Evolutionary conservation across 2,329 filamentous ascomycete genomes (phyloP), one percentile per base, ranked within the genome.

Genomic region (Exophiala bonariae): DNA sequence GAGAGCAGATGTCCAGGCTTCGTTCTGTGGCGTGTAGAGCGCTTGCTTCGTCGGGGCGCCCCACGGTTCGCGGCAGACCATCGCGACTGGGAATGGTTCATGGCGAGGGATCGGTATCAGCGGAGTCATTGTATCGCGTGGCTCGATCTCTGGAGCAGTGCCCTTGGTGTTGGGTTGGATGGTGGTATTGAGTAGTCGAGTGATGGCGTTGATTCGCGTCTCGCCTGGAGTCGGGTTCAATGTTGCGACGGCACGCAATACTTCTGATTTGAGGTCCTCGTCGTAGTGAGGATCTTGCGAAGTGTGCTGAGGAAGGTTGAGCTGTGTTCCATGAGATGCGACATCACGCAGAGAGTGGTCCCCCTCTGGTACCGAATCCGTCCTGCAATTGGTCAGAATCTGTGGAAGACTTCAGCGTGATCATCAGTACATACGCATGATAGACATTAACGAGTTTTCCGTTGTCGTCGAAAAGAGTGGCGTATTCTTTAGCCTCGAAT

Each of bases 21-120:
- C 84, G 58, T 92, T 90, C 58, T 92, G 87, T 0, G 87, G 87
- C 2, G 82, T 83, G 39, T 77, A 71, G 2, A 82, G 69, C 14
- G 77, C 81, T 14, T 73, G 70, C 46, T 85, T 80, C 56, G 80
- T 85, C 1, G 81, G 76, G 0, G 76, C 71, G 1, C 85, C 85
- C 61, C 82, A 86, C 0, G 87, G 85, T 16, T 79, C 75, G 2
- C 87, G 78, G 54, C 82, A 85, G 1, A 89, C 85, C 39, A 90
- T 70, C 1, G 85, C 86, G 54, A 90, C 87, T 0, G 86, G 84
- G 13, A 88, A 79, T 0, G 79, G 74, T 2, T 74, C 68, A 49
- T 81, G 77, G 0, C 66, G 62, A 0, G 72, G 69, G 17, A 81
- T 72, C 0, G 79, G 67, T 5, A 87, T 75, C 46, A 86, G 87